These are phyloP conservation scores for Scedosporium boydii DNA, from an alignment of 2,329 filamentous ascomycete species.

Conservation along the genomic window DNA sequence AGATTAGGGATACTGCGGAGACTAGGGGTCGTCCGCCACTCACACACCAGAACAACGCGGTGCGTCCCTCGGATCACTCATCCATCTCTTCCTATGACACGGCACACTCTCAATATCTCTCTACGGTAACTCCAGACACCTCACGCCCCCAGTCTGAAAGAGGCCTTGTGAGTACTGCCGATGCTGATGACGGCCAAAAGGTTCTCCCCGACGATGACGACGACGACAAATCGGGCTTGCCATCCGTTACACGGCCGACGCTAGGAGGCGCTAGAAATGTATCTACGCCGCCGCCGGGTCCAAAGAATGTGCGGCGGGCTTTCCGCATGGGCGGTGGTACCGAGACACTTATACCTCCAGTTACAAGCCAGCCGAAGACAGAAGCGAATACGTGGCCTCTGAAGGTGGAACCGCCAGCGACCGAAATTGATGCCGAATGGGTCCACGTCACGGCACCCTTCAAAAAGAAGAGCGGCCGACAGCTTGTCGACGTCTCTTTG, in stretches of 20 bases:
- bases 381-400: not conserved
- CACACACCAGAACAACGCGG: conserved; percentile 7
- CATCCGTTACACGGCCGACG: not conserved
- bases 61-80: conserved; percentile 26
- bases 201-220: conserved; percentile 9
- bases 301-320: conserved; percentile 9
- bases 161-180: not conserved
- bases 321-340: not conserved
- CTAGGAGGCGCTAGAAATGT: conserved; percentile 14
- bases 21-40: conserved; percentile 10
- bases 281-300: conserved; percentile 11
- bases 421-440: not conserved
- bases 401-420: not conserved
- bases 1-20: conserved; percentile 6
- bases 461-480: not conserved
- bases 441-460: not conserved
- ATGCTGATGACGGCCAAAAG: conserved; percentile 5
- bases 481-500: not conserved
- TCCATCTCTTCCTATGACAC: conserved; percentile 28
- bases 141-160: conserved; percentile 30
- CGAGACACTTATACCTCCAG: not conserved
- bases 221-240: conserved; percentile 7
- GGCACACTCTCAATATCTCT: conserved; percentile 14
- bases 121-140: conserved; percentile 27
- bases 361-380: not conserved